These are phyloP conservation scores for Simmondsia chinensis DNA, from an alignment of 148 eudicot species.

Conservation along the genomic window DNA sequence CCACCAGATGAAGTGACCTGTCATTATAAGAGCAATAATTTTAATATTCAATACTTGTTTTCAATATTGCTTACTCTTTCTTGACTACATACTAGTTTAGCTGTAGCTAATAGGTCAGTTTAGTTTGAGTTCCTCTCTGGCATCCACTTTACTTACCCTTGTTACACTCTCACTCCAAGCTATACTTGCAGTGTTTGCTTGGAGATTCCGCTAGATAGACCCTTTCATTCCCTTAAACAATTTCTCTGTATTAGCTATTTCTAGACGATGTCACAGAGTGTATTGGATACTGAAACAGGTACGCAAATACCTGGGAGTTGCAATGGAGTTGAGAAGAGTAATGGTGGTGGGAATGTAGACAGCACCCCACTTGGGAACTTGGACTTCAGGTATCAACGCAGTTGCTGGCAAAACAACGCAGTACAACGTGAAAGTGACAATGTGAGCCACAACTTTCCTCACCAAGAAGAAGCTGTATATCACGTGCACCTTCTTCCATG, in stretches of 20 bases:
- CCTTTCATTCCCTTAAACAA: no score
- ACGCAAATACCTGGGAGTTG: slow-evolving; percentile 60
- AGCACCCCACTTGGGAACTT: slow-evolving; percentile 78
- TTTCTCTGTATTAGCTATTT: slow-evolving; percentile 1
- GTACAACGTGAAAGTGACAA: slow-evolving; percentile 71
- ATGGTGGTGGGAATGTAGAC: slow-evolving; percentile 58
- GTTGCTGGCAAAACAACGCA: slow-evolving; percentile 70
- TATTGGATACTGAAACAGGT: not conserved
- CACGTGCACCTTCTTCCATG: slow-evolving; percentile 73
- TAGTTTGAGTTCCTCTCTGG: no score
- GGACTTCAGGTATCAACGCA: slow-evolving; percentile 60
- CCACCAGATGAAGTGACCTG: slow-evolving; percentile 49
- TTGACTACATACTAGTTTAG: no score
- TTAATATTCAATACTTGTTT: not conserved
- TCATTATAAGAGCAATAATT: not conserved
- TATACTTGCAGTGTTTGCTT: no score
- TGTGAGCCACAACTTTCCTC: slow-evolving; percentile 65
- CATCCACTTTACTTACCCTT: no score
- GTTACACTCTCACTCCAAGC: no score
- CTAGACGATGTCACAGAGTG: slow-evolving; percentile 40
- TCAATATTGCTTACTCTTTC: not conserved
- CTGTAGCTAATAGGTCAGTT: no score
- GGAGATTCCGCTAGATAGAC: no score
- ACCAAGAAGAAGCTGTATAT: slow-evolving; percentile 89
- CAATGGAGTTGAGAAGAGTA: slow-evolving; percentile 66